A percentile compares a stretch with the other conserved stretches of the same genome.
These are phyloP conservation scores for Eimeria necatrix DNA, from an alignment of 169 alveolate genomes.

Conservation along the genomic window DNA sequence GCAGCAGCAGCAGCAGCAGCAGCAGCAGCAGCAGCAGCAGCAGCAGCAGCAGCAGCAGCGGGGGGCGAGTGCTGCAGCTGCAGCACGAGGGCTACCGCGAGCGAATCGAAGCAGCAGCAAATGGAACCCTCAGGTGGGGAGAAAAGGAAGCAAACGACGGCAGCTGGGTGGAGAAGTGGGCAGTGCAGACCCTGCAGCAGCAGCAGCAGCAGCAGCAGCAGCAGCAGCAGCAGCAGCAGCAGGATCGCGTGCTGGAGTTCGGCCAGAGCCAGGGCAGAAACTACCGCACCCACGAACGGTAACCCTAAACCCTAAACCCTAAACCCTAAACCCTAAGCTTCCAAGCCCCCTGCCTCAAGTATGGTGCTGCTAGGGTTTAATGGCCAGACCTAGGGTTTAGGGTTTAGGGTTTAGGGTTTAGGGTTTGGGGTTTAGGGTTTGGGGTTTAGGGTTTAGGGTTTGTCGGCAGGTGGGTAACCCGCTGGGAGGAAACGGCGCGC, in stretches of 20 bases:
- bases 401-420: no score
- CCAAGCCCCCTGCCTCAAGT: not conserved
- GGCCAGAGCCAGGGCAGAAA: constrained; percentile 69
- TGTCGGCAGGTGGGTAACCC: constrained; percentile 48
- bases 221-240: constrained; percentile 20
- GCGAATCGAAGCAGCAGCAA: not conserved
- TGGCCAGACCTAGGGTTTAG: no score
- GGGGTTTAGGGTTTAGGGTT: not conserved
- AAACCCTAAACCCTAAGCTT: not conserved
- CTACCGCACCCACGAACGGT: constrained; percentile 41
- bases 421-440: not conserved
- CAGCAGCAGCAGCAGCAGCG: constrained; percentile 39
- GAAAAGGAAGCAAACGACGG: constrained; percentile 74
- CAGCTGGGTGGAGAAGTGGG: constrained; percentile 77
- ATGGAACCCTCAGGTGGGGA: constrained; percentile 58
- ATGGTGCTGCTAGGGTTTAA: not conserved
- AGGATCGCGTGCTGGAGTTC: constrained; percentile 10
- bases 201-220: not conserved
- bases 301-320: not conserved
- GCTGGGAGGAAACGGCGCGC: constrained; percentile 66
- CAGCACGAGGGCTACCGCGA: constrained; percentile 34
- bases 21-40: no score
- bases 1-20: no score
- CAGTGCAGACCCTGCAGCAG: constrained; percentile 54
- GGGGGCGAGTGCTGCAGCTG: not conserved